Evolutionary conservation across 768 basidiomycete genomes (phyloP).

Genomic region (Paxillus ammoniavirescens): DNA sequence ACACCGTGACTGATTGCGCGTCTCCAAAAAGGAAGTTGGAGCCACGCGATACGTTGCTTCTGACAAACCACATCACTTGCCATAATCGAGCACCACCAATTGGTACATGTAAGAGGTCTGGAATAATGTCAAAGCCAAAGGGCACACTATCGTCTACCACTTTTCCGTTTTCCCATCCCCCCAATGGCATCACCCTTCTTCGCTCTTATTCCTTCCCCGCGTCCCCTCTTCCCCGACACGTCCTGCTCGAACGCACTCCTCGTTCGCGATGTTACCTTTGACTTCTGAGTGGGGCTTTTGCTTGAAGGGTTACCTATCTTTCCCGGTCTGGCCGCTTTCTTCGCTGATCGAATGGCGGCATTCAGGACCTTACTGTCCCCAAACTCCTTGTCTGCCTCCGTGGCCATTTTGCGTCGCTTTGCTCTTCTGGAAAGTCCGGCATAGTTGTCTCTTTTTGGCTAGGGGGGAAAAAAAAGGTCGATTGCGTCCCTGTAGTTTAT

Average conservation of each 20-base stretch:
- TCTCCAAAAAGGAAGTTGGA: constrained; percentile 11
- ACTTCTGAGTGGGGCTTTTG: constrained; percentile 29
- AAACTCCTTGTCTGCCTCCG: constrained; percentile 71
- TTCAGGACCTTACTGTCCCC: constrained; percentile 54
- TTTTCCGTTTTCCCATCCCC: constrained; percentile 49
- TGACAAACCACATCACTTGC: constrained; percentile 12
- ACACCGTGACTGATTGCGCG: background rate
- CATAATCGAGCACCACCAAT: background rate
- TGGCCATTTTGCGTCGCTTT: constrained; percentile 85
- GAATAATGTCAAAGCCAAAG: no score
- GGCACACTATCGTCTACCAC: constrained; percentile 32
- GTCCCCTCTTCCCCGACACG: constrained; percentile 42
- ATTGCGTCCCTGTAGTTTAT: background rate
- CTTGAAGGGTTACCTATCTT: constrained; percentile 67
- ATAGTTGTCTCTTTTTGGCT: constrained; percentile 77
- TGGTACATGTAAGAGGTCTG: no score
- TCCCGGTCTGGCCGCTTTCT: constrained; percentile 68
- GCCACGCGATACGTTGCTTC: constrained; percentile 31
- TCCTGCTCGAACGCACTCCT: constrained; percentile 59
- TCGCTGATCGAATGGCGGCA: constrained; percentile 84
- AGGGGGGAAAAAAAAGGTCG: constrained; percentile 10
- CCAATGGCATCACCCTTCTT: constrained; percentile 60
- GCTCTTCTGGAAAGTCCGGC: constrained; percentile 83
- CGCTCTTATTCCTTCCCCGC: constrained; percentile 61
- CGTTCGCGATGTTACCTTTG: constrained; percentile 30